Conservation (phyloP, 2,329 filamentous ascomycete species). For the Huntiella abstrusa region DNA sequence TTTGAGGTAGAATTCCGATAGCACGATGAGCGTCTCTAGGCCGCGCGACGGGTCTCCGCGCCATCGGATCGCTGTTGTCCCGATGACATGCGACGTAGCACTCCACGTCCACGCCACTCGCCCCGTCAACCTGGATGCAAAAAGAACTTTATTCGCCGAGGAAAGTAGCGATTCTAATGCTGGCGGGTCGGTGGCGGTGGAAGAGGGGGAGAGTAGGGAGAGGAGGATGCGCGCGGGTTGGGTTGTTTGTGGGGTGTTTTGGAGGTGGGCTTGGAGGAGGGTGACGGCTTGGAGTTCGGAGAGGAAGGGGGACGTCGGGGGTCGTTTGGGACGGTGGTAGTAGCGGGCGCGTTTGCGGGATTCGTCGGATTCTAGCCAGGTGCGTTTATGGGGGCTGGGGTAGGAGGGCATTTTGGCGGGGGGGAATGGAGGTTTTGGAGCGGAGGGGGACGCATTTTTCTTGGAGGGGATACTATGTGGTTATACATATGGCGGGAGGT, state of each 20-base stretch:
- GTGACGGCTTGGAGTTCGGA: constrained; percentile 29
- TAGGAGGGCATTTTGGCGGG: too few species aligned
- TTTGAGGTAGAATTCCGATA: constrained; percentile 39
- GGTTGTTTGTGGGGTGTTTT: constrained; percentile 28
- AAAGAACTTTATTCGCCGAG: constrained; percentile 44
- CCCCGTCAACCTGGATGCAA: constrained; percentile 33
- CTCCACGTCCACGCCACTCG: constrained; percentile 46
- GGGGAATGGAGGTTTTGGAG: too few species aligned
- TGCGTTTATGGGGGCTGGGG: neutral
- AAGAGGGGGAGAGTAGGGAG: constrained; percentile 34
- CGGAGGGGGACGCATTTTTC: too few species aligned
- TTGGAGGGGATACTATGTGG: too few species aligned
- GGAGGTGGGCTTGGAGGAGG: constrained; percentile 29
- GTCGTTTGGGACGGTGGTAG: constrained; percentile 12
- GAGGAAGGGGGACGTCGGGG: constrained; percentile 17
- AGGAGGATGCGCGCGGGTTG: constrained; percentile 38
- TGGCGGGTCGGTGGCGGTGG: constrained; percentile 32
- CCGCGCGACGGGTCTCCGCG: constrained; percentile 23
- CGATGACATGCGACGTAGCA: constrained; percentile 35
- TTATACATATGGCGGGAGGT: too few species aligned
- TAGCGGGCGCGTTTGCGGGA: constrained; percentile 6
- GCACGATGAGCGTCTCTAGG: constrained; percentile 43
- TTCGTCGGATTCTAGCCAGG: constrained; percentile 4
- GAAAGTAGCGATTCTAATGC: constrained; percentile 39
- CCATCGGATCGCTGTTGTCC: constrained; percentile 40